These are phyloP conservation scores for Yamadazyma epiphylla DNA, from an alignment of 1,139 yeast species.

Conservation along the genomic window DNA sequence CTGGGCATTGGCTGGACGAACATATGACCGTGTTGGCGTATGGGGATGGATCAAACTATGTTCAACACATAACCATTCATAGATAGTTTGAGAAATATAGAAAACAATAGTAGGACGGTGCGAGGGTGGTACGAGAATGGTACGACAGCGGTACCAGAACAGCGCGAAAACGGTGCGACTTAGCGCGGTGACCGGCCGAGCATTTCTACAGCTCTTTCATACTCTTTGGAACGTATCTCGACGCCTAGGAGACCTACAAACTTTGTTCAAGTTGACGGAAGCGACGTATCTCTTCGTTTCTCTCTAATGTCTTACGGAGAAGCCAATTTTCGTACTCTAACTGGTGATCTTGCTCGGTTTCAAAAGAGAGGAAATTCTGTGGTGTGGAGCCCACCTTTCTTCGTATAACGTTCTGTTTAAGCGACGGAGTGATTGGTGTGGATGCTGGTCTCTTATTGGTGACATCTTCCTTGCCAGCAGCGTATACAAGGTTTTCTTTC, in stretches of 20 bases:
- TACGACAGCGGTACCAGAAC: too few species aligned
- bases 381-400: slow-evolving; percentile 11
- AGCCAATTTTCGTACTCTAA: slow-evolving; percentile 17
- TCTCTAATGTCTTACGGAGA: slow-evolving; percentile 7
- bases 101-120: too few species aligned
- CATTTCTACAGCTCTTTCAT: too few species aligned
- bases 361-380: slow-evolving; percentile 3
- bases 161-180: too few species aligned
- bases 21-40: neutral
- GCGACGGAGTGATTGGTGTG: slow-evolving; percentile 24
- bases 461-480: neutral
- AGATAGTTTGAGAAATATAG: too few species aligned
- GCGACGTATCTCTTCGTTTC: slow-evolving; percentile 11
- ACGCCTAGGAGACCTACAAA: too few species aligned
- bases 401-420: slow-evolving; percentile 15
- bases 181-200: too few species aligned
- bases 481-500: slow-evolving; percentile 3
- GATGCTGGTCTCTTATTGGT: slow-evolving; percentile 23
- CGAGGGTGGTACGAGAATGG: too few species aligned
- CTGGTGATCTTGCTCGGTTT: slow-evolving; percentile 11
- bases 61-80: too few species aligned
- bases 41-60: too few species aligned
- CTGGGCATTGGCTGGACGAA: too few species aligned
- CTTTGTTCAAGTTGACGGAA: slow-evolving; percentile 17
- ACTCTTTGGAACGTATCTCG: too few species aligned